A percentile compares a stretch with the other conserved stretches of the same genome.
phyloP scores from a whole-genome alignment of 1,284 basidiomycete species.

The Ganoderma sinense region DNA sequence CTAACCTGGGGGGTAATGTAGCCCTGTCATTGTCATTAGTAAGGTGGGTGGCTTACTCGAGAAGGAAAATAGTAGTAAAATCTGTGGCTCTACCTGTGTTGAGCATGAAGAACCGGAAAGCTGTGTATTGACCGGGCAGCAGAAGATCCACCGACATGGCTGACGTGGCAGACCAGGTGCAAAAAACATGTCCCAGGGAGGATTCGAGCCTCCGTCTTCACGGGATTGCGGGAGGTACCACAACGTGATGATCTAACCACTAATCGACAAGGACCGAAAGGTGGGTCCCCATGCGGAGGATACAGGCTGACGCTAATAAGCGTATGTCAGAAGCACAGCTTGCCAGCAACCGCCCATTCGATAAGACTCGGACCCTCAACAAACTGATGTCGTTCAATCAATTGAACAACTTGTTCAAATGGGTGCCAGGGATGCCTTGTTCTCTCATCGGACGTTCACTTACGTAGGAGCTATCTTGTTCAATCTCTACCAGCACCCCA shows the following conservation, averaged over 20 bases:
- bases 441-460: no score
- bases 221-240: slow-evolving; percentile 7
- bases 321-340: no score
- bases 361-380: no score
- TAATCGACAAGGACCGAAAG: slow-evolving; percentile 24
- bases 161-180: neutral
- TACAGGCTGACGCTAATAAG: neutral
- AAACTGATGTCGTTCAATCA: no score
- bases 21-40: neutral
- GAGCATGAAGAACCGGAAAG: neutral
- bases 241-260: slow-evolving; percentile 28
- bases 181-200: slow-evolving; percentile 23
- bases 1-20: neutral
- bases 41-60: neutral
- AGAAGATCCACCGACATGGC: no score
- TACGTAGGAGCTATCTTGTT: neutral
- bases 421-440: no score
- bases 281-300: neutral
- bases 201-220: slow-evolving; percentile 28
- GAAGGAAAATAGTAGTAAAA: neutral
- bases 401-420: no score
- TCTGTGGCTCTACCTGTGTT: neutral
- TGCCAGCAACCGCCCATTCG: no score
- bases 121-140: neutral
- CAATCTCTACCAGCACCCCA: neutral